Evolutionary conservation across 2,329 filamentous ascomycete genomes (phyloP).

Genomic region (Verticillium zaregamsianum): DNA sequence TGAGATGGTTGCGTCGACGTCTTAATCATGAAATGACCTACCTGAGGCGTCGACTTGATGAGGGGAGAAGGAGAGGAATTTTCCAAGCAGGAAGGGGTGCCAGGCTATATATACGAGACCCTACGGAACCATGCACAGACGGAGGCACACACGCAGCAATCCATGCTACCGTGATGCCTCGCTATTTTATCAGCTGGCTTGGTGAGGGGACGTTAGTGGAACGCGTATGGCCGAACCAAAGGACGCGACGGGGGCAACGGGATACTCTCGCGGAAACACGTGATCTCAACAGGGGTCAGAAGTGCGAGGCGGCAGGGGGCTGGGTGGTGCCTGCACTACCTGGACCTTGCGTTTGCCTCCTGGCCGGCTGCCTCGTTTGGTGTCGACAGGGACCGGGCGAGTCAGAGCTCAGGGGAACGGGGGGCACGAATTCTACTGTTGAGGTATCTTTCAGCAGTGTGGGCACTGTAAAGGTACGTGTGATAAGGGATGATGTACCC

Average conservation of each 20-base stretch:
- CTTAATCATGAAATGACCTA: conserved; percentile 19
- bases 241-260: not conserved
- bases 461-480: conserved; percentile 1
- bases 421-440: not conserved
- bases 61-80: conserved; percentile 2
- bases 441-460: conserved; percentile 3
- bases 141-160: conserved; percentile 1
- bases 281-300: conserved; percentile 2
- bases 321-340: not conserved
- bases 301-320: not conserved
- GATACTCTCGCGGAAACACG: conserved; percentile 7
- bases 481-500: conserved; percentile 1
- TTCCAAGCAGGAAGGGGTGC: conserved; percentile 11
- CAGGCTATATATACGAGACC: conserved; percentile 10
- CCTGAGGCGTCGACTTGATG: conserved; percentile 22
- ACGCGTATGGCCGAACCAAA: conserved; percentile 3
- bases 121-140: conserved; percentile 8
- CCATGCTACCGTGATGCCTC: conserved; percentile 7
- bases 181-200: conserved; percentile 5
- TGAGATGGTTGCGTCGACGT: conserved; percentile 1
- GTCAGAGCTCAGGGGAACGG: conserved; percentile 4
- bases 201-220: conserved; percentile 11
- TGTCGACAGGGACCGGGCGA: not conserved
- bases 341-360: not conserved
- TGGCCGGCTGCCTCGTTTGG: not conserved